These are phyloP conservation scores for Rubia yunnanensis DNA, from an alignment of 257 asterid genomes.

Conservation along the genomic window DNA sequence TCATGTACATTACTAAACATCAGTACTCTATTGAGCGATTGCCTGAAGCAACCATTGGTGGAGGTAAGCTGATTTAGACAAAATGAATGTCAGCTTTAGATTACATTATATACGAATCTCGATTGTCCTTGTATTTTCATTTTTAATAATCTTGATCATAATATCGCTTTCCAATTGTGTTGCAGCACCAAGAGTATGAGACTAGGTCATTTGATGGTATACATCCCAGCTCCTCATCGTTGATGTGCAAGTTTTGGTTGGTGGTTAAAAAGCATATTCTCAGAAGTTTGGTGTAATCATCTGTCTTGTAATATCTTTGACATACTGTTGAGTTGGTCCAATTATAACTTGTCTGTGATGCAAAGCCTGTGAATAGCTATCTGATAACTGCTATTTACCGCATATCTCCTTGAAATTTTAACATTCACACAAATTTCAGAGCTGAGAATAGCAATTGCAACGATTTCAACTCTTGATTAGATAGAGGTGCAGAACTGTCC, in stretches of 20 bases:
- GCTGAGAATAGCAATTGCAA: background rate
- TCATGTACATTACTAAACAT: conserved; percentile 81
- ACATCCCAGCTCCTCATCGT: background rate
- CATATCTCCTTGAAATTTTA: too few relatives aligned
- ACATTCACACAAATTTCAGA: background rate
- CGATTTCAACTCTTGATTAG: too few relatives aligned
- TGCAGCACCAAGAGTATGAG: conserved; percentile 80
- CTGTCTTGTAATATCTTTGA: background rate
- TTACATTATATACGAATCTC: background rate
- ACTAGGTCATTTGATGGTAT: background rate
- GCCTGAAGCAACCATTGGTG: conserved; percentile 95
- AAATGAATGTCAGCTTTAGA: background rate
- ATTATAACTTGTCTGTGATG: background rate
- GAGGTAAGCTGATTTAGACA: conserved; percentile 38
- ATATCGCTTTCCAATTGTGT: conserved; percentile 1
- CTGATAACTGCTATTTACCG: background rate
- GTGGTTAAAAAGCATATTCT: background rate
- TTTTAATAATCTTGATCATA: background rate
- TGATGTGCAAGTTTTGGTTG: background rate
- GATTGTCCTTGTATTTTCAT: background rate
- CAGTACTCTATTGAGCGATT: conserved; percentile 77
- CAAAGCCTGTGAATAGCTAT: background rate
- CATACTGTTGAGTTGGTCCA: background rate
- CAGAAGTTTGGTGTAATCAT: background rate
- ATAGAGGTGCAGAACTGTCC: too few relatives aligned